Percentiles rank a stretch among this genome's conserved stretches.
phyloP scores from a whole-genome alignment of 1,284 basidiomycete genomes.

The Anthracocystis setariae region DNA sequence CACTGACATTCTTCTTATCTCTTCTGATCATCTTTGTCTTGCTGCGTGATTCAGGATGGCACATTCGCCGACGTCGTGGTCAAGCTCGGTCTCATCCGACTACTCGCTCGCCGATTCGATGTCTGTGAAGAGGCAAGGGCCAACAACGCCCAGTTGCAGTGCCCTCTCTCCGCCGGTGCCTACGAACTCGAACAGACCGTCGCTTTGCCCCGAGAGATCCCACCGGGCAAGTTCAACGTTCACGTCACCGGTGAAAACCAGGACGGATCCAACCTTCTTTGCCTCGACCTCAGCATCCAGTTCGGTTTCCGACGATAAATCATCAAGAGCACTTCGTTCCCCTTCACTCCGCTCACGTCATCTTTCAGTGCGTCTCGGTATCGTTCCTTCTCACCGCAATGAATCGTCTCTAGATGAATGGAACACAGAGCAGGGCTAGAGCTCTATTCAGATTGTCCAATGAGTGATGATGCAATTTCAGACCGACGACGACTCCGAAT shows the following conservation, averaged over 20 bases:
- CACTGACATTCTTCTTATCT: background rate
- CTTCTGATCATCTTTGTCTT: background rate
- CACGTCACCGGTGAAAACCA: constrained; percentile 78
- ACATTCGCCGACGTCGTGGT: constrained; percentile 62
- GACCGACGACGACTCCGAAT: background rate
- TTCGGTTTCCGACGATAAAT: constrained; percentile 63
- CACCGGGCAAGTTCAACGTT: constrained; percentile 78
- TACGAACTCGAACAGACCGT: constrained; percentile 64
- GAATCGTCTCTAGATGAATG: background rate
- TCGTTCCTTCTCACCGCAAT: background rate
- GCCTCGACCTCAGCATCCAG: constrained; percentile 78
- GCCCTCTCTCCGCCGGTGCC: constrained; percentile 57
- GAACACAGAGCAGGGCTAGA: no score
- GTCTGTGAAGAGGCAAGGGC: constrained; percentile 59
- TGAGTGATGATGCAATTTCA: constrained; percentile 1
- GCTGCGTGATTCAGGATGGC: constrained; percentile 36
- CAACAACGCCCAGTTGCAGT: constrained; percentile 62
- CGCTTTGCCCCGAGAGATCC: constrained; percentile 61
- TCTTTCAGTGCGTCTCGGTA: background rate
- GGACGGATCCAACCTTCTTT: constrained; percentile 82
- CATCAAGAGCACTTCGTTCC: background rate
- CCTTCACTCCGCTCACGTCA: background rate
- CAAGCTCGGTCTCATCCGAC: constrained; percentile 62
- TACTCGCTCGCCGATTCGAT: constrained; percentile 60
- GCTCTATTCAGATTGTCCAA: constrained; percentile 5